phyloP scores from a whole-genome alignment of 805 yeast genomes.

The Kodamaea nitidulidarum region DNA sequence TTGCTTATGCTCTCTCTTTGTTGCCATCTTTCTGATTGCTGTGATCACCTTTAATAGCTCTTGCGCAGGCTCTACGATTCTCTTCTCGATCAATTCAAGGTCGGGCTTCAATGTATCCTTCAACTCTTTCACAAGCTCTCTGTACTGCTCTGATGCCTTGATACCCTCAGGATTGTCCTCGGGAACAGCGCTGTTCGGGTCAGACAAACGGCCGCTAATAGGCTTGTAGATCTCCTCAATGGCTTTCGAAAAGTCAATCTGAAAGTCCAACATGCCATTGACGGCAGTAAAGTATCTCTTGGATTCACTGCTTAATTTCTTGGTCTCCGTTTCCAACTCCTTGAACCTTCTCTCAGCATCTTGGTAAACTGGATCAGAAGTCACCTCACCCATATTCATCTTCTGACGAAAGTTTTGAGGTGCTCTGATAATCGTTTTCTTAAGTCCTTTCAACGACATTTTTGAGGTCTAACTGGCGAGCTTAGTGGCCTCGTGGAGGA shows the following conservation, averaged over 20 bases:
- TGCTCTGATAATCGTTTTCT: conserved; percentile 76
- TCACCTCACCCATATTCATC: conserved; percentile 71
- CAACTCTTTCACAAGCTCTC: conserved; percentile 81
- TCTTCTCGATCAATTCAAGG: conserved; percentile 82
- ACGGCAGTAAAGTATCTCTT: conserved; percentile 88
- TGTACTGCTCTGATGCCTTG: conserved; percentile 87
- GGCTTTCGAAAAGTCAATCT: conserved; percentile 91
- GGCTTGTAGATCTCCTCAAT: conserved; percentile 96
- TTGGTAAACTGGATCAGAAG: conserved; percentile 75
- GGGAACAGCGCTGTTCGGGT: conserved; percentile 78
- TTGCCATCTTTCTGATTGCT: conserved; percentile 85
- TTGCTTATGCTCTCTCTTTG: conserved; percentile 93
- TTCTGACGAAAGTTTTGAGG: conserved; percentile 91
- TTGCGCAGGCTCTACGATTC: conserved; percentile 88
- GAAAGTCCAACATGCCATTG: conserved; percentile 89
- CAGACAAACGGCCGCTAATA: conserved; percentile 85
- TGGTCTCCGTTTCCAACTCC: conserved; percentile 85
- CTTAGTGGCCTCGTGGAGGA: not conserved
- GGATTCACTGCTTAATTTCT: conserved; percentile 84
- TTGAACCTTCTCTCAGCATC: conserved; percentile 97
- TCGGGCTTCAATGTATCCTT: conserved; percentile 88
- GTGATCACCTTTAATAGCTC: conserved; percentile 81
- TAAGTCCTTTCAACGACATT: conserved; percentile 88
- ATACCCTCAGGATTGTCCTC: conserved; percentile 98
- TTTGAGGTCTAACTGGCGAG: not conserved